These are phyloP conservation scores for Suhomyces tanzawaensis DNA, from an alignment of 805 yeast species.

Conservation along the genomic window DNA sequence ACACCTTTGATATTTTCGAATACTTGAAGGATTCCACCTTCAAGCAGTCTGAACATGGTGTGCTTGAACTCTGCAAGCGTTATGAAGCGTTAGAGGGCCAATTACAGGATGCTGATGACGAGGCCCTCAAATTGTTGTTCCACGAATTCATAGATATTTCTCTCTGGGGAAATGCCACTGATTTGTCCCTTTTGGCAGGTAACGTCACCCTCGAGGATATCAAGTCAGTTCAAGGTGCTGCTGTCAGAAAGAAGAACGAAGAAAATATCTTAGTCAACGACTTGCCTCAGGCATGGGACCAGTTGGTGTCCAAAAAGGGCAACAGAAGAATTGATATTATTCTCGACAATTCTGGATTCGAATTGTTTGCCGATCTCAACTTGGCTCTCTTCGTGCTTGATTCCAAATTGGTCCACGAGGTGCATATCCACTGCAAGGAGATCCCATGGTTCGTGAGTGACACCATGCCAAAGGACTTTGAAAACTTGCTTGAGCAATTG, in stretches of 20 bases:
- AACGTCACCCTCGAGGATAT: constrained; percentile 83
- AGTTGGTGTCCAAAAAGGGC: constrained; percentile 25
- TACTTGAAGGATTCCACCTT: constrained; percentile 72
- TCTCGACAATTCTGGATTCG: constrained; percentile 93
- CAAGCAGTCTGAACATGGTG: constrained; percentile 70
- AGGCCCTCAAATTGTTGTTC: constrained; percentile 56
- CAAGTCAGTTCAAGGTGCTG: constrained; percentile 86
- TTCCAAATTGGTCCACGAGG: constrained; percentile 56
- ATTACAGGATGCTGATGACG: constrained; percentile 29
- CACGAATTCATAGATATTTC: constrained; percentile 84
- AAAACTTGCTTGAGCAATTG: constrained; percentile 55
- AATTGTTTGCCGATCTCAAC: constrained; percentile 81
- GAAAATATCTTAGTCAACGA: constrained; percentile 78
- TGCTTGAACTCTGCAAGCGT: constrained; percentile 73
- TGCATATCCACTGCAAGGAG: constrained; percentile 82
- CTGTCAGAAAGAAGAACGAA: constrained; percentile 78
- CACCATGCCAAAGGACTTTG: constrained; percentile 81
- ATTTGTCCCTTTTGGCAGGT: constrained; percentile 82
- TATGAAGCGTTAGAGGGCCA: constrained; percentile 38
- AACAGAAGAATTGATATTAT: constrained; percentile 71
- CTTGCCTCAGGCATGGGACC: constrained; percentile 62
- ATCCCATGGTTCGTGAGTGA: constrained; percentile 99
- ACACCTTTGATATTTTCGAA: constrained; percentile 70
- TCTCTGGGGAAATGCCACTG: constrained; percentile 98
- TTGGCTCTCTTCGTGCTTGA: constrained; percentile 60